phyloP scores from a whole-genome alignment of 441 rosid genomes.

The Pelargonium fulgidum region DNA sequence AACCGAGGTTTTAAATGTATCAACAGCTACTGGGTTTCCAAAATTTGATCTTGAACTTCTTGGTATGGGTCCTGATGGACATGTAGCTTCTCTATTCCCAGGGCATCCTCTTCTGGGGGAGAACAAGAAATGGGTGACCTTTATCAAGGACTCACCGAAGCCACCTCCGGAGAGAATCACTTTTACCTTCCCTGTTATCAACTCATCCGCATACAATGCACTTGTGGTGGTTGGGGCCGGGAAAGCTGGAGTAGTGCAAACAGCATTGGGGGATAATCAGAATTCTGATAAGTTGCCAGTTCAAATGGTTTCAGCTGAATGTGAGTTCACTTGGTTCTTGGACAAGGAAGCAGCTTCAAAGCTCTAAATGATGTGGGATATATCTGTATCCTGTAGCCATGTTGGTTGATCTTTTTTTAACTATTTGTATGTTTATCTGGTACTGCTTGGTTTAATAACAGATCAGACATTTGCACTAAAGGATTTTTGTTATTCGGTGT shows the following conservation, averaged over 20 bases:
- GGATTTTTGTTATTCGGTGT: background rate
- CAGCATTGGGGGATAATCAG: constrained; percentile 38
- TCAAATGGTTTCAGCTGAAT: constrained; percentile 60
- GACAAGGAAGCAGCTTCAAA: constrained; percentile 75
- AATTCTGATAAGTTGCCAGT: constrained; percentile 44
- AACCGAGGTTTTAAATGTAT: constrained; percentile 30
- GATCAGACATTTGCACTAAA: background rate
- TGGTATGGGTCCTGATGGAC: constrained; percentile 92
- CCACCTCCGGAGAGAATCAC: constrained; percentile 81
- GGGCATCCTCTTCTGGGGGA: constrained; percentile 62
- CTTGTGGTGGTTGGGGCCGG: constrained; percentile 63
- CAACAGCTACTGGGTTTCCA: constrained; percentile 50
- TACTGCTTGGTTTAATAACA: background rate
- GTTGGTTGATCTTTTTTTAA: background rate
- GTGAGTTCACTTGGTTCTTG: constrained; percentile 69
- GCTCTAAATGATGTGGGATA: constrained; percentile 24
- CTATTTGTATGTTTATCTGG: background rate
- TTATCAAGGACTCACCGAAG: constrained; percentile 73
- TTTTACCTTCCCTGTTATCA: constrained; percentile 74
- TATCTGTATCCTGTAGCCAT: constrained; percentile 1
- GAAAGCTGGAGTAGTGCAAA: constrained; percentile 50
- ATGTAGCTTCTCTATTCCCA: constrained; percentile 76
- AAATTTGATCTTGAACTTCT: constrained; percentile 77
- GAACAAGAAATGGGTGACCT: constrained; percentile 64
- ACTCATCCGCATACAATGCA: constrained; percentile 60